A percentile compares a stretch with the other conserved stretches of the same genome.
phyloP scores from a whole-genome alignment of 2,329 filamentous ascomycete genomes.

The Claviceps sp. region DNA sequence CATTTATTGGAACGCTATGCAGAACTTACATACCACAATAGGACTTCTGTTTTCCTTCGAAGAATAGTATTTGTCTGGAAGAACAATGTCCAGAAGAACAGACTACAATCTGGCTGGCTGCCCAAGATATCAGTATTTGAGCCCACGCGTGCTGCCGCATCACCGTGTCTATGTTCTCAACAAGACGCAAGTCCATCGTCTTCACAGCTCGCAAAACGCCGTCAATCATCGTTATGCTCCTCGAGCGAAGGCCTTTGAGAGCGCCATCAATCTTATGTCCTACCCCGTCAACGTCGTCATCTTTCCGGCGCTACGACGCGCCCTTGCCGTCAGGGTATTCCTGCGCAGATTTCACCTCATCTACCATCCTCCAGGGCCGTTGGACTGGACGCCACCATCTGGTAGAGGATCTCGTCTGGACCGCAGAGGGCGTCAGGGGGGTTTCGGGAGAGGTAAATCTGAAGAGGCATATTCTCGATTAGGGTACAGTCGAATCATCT shows the following conservation, averaged over 20 bases:
- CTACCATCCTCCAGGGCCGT: slow-evolving; percentile 20
- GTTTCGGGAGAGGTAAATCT: slow-evolving; percentile 13
- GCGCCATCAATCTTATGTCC: slow-evolving; percentile 1
- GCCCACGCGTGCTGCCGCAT: slow-evolving; percentile 15
- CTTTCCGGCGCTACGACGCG: neutral
- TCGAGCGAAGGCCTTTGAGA: neutral
- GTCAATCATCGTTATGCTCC: slow-evolving; percentile 2
- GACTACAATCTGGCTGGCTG: no score
- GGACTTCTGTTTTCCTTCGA: no score
- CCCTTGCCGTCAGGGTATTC: slow-evolving; percentile 13
- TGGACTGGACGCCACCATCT: slow-evolving; percentile 16
- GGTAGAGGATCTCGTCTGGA: slow-evolving; percentile 15
- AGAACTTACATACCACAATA: no score
- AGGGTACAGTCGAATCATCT: slow-evolving; percentile 17
- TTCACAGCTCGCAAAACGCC: slow-evolving; percentile 3
- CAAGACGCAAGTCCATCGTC: slow-evolving; percentile 7
- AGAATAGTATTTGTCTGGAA: no score
- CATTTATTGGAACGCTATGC: no score
- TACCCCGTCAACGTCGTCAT: neutral
- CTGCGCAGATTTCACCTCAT: slow-evolving; percentile 13
- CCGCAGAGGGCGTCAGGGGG: slow-evolving; percentile 12
- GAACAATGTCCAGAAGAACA: no score
- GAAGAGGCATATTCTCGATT: slow-evolving; percentile 18
- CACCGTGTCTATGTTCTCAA: slow-evolving; percentile 7
- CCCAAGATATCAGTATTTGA: neutral